Conservation (phyloP, 495 filamentous ascomycete genomes). For the Tricharina praecox region DNA sequence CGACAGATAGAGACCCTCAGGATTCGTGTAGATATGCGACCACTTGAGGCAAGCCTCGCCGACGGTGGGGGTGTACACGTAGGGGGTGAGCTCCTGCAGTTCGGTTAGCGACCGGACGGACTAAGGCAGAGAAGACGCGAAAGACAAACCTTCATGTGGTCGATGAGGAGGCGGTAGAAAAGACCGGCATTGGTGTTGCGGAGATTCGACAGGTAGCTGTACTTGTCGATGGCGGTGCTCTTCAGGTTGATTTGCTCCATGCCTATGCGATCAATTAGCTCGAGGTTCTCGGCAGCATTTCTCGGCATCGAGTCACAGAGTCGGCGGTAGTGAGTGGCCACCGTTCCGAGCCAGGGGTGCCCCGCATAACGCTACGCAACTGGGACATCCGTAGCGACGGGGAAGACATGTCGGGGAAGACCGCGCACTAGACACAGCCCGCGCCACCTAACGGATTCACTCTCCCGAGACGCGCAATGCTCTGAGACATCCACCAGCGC, state of each 20-base stretch:
- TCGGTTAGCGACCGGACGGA: conserved; percentile 8
- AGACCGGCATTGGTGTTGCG: conserved; percentile 80
- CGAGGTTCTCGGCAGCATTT: no score
- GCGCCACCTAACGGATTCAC: no score
- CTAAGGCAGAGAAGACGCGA: conserved; percentile 1
- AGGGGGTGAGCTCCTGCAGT: conserved; percentile 58
- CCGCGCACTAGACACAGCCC: background rate
- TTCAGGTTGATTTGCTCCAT: conserved; percentile 60
- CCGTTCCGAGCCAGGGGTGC: no score
- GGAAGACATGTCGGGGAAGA: no score
- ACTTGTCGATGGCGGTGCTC: conserved; percentile 74
- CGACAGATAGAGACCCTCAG: conserved; percentile 76
- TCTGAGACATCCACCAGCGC: no score
- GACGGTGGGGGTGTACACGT: conserved; percentile 95
- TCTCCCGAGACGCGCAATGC: no score
- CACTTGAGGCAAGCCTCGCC: conserved; percentile 92
- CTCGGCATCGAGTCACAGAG: no score
- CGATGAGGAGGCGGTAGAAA: conserved; percentile 84
- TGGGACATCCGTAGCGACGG: no score
- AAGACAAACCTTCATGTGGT: conserved; percentile 55
- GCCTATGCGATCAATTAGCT: conserved; percentile 32
- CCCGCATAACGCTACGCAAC: no score
- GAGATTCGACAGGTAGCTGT: conserved; percentile 76
- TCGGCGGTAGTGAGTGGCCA: no score
- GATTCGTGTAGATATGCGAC: conserved; percentile 87